Base-by-base conservation (phyloP, 2,329 filamentous ascomycete species). In the Alternaria dauci region DNA sequence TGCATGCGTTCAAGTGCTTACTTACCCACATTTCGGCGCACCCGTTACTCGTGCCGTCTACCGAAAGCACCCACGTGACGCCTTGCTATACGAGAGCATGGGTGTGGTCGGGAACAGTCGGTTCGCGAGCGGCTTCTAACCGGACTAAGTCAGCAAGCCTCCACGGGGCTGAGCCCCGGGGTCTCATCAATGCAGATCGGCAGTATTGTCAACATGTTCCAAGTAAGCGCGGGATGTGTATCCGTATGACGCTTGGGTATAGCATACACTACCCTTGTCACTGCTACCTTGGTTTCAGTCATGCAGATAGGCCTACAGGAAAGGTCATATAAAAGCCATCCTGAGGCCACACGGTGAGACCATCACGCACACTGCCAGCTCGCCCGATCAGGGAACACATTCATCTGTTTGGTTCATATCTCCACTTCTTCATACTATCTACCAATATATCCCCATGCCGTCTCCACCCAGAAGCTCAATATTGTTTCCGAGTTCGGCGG, bases 401-500 rank as follows among this genome's bases (percentile, higher is more conserved):
- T n/a, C 30, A 23, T 50, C 26, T 34, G 8, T 36, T 39, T 36
- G 14, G 43, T 16, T 36, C 30, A 18, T 54, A 26, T 51, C 34
- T 34, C 16, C 18, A 20, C 43, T 43, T 47, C 28, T 32, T 23
- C 11, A n/a, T 34, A 28, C 12, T 14, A n/a, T 54, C 28, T 30
- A 43, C 25, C 58, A 41, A 41, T 51, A 32, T 41, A 48, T 50
- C 63, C 58, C 56, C 53, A 78, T 78, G 76, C 67, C 75, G 64
- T 76, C 74, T 52, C 69, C 74, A 38, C 69, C 73, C 63, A 71
- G 69, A 66, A 73, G 68, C 55, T 75, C 74, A 52, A 71, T 73
- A 20, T 65, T 74, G 14, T 76, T 77, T 52, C 76, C 74, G 36
- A 75, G 72, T 34, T 69, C 74, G 34, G 75, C 72, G 56, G 75